These are phyloP conservation scores for Monilinia fructigena DNA, from an alignment of 2,329 filamentous ascomycete genomes.

Conservation along the genomic window DNA sequence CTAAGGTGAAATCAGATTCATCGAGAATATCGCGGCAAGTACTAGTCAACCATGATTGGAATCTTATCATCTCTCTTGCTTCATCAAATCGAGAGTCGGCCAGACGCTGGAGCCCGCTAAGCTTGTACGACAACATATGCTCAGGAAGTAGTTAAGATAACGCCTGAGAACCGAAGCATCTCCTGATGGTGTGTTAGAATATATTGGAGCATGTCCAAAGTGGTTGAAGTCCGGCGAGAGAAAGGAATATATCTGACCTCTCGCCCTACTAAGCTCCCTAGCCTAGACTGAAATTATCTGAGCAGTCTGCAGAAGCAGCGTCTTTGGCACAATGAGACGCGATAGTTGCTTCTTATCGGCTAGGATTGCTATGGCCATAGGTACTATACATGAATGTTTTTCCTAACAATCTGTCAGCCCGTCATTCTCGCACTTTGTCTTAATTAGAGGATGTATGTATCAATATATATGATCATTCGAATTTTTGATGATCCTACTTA, in stretches of 20 bases:
- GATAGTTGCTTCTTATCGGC: constrained; percentile 46
- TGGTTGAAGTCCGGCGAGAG: constrained; percentile 45
- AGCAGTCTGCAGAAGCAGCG: constrained; percentile 48
- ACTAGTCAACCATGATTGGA: constrained; percentile 46
- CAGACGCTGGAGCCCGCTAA: constrained; percentile 50
- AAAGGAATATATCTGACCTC: constrained; percentile 49
- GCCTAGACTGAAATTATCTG: constrained; percentile 45
- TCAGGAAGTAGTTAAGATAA: constrained; percentile 53
- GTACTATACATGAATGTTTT: no score
- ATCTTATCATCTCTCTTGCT: constrained; percentile 46
- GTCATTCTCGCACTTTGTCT: no score
- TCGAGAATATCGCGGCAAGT: constrained; percentile 52
- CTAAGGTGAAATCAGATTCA: constrained; percentile 47
- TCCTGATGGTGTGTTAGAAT: constrained; percentile 43
- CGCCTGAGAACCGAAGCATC: constrained; percentile 41
- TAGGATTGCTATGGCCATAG: constrained; percentile 41
- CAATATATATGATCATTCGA: no score
- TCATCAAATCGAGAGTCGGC: constrained; percentile 43
- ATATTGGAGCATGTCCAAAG: constrained; percentile 38
- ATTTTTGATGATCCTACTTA: no score
- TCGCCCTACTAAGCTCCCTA: constrained; percentile 46
- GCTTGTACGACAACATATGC: constrained; percentile 53
- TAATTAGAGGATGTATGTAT: no score
- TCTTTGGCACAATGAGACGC: constrained; percentile 47
- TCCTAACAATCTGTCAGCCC: no score